Evolutionary conservation across 345 rosid species (phyloP).

Genomic region (Rhodamnia argentea): DNA sequence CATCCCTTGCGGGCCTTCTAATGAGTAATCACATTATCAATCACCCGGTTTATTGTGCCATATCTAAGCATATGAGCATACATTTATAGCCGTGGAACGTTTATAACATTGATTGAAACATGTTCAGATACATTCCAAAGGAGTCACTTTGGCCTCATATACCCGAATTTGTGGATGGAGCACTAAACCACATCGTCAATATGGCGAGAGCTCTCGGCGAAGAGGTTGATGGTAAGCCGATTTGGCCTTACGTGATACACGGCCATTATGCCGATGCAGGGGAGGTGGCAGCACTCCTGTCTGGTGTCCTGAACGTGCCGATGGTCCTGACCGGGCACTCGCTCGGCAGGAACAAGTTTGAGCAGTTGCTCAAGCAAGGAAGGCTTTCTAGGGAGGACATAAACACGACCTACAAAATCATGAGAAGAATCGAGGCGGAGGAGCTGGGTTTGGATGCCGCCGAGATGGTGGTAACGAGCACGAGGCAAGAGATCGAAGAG

Average conservation of each 20-base stretch:
- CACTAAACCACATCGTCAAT: slow-evolving; percentile 43
- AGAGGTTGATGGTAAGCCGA: slow-evolving; percentile 41
- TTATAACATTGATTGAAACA: background rate
- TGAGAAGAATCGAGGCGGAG: slow-evolving; percentile 54
- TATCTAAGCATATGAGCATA: background rate
- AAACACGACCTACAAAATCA: slow-evolving; percentile 46
- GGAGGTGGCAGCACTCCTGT: slow-evolving; percentile 49
- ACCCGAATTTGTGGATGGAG: slow-evolving; percentile 56
- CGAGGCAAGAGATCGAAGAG: slow-evolving; percentile 66
- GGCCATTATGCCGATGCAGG: slow-evolving; percentile 78
- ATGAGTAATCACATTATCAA: slow-evolving; percentile 20
- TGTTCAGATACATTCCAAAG: slow-evolving; percentile 45
- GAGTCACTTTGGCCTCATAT: slow-evolving; percentile 66
- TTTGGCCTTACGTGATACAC: slow-evolving; percentile 62
- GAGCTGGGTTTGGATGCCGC: slow-evolving; percentile 52
- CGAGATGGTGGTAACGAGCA: slow-evolving; percentile 64
- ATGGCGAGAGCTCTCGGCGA: slow-evolving; percentile 55
- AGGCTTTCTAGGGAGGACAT: slow-evolving; percentile 51
- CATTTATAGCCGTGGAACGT: background rate
- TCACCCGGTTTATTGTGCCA: background rate
- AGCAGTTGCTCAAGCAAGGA: slow-evolving; percentile 61
- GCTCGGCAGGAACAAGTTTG: slow-evolving; percentile 54
- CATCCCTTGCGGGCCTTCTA: slow-evolving; percentile 47
- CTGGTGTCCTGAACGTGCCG: slow-evolving; percentile 54
- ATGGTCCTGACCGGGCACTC: slow-evolving; percentile 73